Evolutionary conservation across 805 yeast genomes (phyloP), one percentile per base, ranked within the genome.

Genomic region (Spencermartinsiella europaea): DNA sequence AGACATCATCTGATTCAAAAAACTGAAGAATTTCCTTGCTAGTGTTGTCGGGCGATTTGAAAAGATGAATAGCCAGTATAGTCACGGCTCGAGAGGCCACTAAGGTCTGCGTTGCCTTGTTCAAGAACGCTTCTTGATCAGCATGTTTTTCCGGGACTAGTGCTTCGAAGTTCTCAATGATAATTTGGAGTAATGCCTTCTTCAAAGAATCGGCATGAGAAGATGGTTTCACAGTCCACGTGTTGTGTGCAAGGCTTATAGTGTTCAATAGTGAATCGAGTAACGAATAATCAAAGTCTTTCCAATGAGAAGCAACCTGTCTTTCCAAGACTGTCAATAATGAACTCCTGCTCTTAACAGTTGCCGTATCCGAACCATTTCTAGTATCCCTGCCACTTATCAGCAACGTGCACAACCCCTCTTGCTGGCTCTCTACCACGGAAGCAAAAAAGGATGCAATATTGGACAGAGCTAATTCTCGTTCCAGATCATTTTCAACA

Each of bases 51-150:
- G 74, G 3, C 81, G 51, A 44, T 37, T 56, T 81, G 65, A 79
- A 85, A 17, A 86, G 65, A 40, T 82, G 76, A 36, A 86, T 69
- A 0, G 96, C 88, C 42, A 88, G 69, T 7, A 88, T 79, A 25
- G 12, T 12, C 31, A 25, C 31, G 12, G 31, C 31, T 25, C 31
- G 31, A 12, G 31, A 25, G 7, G 31, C 31, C 31, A 25, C 31
- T 12, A 25, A 25, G 12, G 7, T 25, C 31, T 25, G 10, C 7
- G 31, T 7, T 7, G 31, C 31, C 12, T 25, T 25, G 31, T 12
- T 25, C 12, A 25, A 25, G 12, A 25, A 25, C 31, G 12, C 7
- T 25, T 25, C 31, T 12, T 25, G 31, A 12, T 12, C 31, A 7
- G 31, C 31, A 7, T 25, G 31, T 25, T 7, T 25, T 7, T 25